A percentile compares a stretch with the other conserved stretches of the same genome.
Conservation (phyloP, 2,329 filamentous ascomycete genomes). For the Phymatotrichopsis omnivora region DNA sequence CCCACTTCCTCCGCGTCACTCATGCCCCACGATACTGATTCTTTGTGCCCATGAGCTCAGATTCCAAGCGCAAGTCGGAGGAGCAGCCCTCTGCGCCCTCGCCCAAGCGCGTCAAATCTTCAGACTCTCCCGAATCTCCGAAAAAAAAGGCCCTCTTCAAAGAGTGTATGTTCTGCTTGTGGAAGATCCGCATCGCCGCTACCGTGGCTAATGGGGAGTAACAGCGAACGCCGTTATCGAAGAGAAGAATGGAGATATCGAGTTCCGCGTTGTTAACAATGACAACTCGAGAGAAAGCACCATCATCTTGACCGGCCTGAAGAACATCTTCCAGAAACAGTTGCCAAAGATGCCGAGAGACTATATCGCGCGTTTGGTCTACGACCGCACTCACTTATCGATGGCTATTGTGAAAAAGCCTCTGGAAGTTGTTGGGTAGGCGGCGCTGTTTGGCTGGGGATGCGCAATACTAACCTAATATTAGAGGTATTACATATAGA, state of each 20-base stretch:
- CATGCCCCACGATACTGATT: too few species aligned
- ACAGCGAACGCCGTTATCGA: conserved; percentile 65
- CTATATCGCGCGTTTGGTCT: conserved; percentile 94
- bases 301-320: conserved; percentile 89
- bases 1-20: too few species aligned
- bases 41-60: too few species aligned
- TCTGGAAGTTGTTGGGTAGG: conserved; percentile 69
- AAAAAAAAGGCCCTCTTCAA: conserved; percentile 70
- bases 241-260: conserved; percentile 86
- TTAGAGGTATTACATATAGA: conserved; percentile 86
- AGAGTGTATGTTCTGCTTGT: conserved; percentile 52
- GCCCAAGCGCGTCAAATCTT: conserved; percentile 53
- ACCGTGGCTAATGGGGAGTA: too few species aligned
- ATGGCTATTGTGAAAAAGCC: conserved; percentile 98
- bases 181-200: too few species aligned
- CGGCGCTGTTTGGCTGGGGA: neutral
- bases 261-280: conserved; percentile 97
- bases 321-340: conserved; percentile 98
- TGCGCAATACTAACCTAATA: neutral
- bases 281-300: conserved; percentile 78
- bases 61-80: conserved; percentile 64
- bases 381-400: conserved; percentile 89
- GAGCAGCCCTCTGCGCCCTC: conserved; percentile 50
- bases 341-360: conserved; percentile 99
- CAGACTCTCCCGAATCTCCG: conserved; percentile 39